Evolutionary conservation across 1,139 yeast genomes (phyloP).

Genomic region (Neolecta irregularis): DNA sequence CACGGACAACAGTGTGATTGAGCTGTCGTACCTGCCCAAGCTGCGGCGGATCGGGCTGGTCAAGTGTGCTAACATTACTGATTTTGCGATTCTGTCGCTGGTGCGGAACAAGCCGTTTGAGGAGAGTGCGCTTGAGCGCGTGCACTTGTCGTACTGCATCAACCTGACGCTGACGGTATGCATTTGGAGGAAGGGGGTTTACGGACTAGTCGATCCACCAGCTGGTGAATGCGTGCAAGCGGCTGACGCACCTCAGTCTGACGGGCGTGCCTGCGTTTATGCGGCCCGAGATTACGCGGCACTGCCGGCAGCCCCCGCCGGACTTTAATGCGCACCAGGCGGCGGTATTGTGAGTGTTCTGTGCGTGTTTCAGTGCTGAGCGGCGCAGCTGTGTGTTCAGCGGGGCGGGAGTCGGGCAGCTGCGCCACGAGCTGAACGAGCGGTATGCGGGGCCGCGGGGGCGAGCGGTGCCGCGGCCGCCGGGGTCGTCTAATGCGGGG

Average conservation of each 20-base stretch:
- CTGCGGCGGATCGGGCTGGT: slow-evolving; percentile 85
- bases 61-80: slow-evolving; percentile 78
- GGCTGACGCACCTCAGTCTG: slow-evolving; percentile 74
- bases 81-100: slow-evolving; percentile 65
- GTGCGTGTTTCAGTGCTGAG: not conserved
- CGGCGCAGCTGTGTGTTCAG: slow-evolving; percentile 57
- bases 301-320: slow-evolving; percentile 88
- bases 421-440: slow-evolving; percentile 47
- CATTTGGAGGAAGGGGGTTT: not conserved
- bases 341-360: slow-evolving; percentile 36
- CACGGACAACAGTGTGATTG: slow-evolving; percentile 70
- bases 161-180: slow-evolving; percentile 36
- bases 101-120: slow-evolving; percentile 56
- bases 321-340: slow-evolving; percentile 84
- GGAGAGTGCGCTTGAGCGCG: slow-evolving; percentile 67
- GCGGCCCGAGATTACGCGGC: slow-evolving; percentile 68
- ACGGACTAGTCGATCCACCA: slow-evolving; percentile 24
- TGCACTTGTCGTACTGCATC: slow-evolving; percentile 83
- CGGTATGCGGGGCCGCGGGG: no score
- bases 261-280: slow-evolving; percentile 86
- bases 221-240: slow-evolving; percentile 66
- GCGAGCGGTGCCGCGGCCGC: no score
- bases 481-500: no score
- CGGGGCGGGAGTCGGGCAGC: slow-evolving; percentile 68
- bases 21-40: slow-evolving; percentile 61